Evolutionary conservation across 805 yeast species (phyloP).

Genomic region (Candida namnaoensis): DNA sequence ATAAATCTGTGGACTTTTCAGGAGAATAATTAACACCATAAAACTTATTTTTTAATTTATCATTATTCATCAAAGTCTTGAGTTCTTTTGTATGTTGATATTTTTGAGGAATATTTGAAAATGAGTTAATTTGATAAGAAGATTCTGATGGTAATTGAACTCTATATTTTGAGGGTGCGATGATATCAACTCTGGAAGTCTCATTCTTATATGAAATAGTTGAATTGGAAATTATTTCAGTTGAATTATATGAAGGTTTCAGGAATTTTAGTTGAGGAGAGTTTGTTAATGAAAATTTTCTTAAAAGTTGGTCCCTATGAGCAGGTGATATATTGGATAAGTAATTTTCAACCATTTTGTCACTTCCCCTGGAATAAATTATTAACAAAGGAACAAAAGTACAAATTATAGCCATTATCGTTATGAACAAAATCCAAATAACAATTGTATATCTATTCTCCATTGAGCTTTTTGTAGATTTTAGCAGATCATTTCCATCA

Average conservation of each 20-base stretch:
- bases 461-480: no score
- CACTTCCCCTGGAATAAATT: conserved; percentile 24
- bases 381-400: conserved; percentile 12
- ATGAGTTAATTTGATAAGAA: no score
- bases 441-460: conserved; percentile 2
- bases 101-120: conserved; percentile 22
- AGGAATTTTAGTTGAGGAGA: background rate
- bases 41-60: conserved; percentile 27
- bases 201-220: no score
- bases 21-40: conserved; percentile 60
- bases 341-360: conserved; percentile 16
- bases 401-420: conserved; percentile 9
- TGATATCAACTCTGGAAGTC: no score
- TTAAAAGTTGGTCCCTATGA: conserved; percentile 14
- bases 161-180: no score
- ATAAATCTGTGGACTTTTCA: conserved; percentile 37
- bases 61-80: conserved; percentile 25
- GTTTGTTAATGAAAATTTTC: conserved; percentile 1
- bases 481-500: background rate
- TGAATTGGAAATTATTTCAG: background rate
- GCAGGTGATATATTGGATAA: conserved; percentile 18
- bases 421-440: conserved; percentile 12
- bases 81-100: conserved; percentile 28
- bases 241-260: no score
- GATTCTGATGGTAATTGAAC: no score